phyloP scores from a whole-genome alignment of 2,329 filamentous ascomycete genomes.

The Clonostachys solani region DNA sequence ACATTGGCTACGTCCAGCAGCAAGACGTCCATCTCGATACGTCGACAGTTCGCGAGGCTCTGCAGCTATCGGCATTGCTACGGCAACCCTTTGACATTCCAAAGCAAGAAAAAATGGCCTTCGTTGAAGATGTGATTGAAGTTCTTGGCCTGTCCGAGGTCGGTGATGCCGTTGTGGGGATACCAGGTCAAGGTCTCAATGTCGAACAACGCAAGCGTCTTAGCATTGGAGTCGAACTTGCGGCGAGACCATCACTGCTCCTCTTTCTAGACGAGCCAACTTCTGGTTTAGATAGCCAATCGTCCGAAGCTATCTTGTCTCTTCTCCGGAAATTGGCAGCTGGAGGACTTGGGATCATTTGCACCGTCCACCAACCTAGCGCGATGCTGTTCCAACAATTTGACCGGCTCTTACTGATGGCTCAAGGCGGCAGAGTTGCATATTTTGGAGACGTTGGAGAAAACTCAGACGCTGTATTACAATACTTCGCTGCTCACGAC shows the following conservation, averaged over 20 bases:
- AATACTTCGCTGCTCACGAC: slow-evolving; percentile 58
- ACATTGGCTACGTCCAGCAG: slow-evolving; percentile 66
- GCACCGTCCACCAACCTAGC: slow-evolving; percentile 93
- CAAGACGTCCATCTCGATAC: slow-evolving; percentile 37
- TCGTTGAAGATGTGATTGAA: slow-evolving; percentile 44
- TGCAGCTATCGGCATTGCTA: slow-evolving; percentile 80
- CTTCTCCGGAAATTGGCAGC: slow-evolving; percentile 86
- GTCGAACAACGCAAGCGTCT: slow-evolving; percentile 70
- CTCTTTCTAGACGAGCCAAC: slow-evolving; percentile 94
- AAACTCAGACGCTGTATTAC: slow-evolving; percentile 40
- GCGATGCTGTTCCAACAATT: slow-evolving; percentile 92
- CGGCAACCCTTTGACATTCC: slow-evolving; percentile 76
- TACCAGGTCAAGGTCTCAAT: slow-evolving; percentile 62
- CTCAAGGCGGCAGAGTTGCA: slow-evolving; percentile 70
- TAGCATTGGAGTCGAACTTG: slow-evolving; percentile 91
- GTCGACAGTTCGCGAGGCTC: slow-evolving; percentile 66
- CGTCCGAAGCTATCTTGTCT: slow-evolving; percentile 86
- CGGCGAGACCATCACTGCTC: slow-evolving; percentile 82
- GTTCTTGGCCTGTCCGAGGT: slow-evolving; percentile 48
- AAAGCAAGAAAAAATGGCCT: slow-evolving; percentile 69
- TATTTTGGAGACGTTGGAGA: slow-evolving; percentile 79
- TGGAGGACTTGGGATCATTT: slow-evolving; percentile 85
- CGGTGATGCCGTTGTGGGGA: slow-evolving; percentile 41
- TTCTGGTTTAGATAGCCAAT: slow-evolving; percentile 85
- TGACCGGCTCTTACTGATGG: slow-evolving; percentile 76